Base-by-base conservation (phyloP, 306 rosid species). In the Vigna radiata region DNA sequence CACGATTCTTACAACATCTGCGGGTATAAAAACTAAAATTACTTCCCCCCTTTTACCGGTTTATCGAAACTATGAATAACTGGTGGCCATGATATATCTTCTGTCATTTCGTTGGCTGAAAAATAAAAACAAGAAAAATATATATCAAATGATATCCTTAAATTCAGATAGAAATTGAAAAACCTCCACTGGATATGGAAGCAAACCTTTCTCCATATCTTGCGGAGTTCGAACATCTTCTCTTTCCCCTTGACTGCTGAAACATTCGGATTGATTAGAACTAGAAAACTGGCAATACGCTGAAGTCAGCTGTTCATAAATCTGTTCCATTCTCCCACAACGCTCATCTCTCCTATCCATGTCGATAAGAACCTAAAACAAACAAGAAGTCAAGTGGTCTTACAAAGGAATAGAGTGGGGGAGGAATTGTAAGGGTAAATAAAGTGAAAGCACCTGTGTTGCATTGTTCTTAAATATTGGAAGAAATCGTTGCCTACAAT, bases 321-420 rank as follows among this genome's bases (percentile, higher is more conserved):
- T 73, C 77, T 91, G 90, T 68, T 87, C 91, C 90, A 85, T 70
- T 82, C 62, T 85, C 71, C 91, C 90, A 55, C 56, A 56, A 31
- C 77, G 86, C 53, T 91, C 88, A 75, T 95, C 99, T 87, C 82
- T 87, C 53, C 62, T 53, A 73, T 95, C 99, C 99, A 95, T 87
- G 72, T 92, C 96, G 36, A 91, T 91, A 12, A 95, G 87, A 74
- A 84, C 75, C 99, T 95, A 13, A 72, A 78, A 41, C 46, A 41
- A 41, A 69, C 49, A 69, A 60, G 52, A 18, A 17, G 18, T 39
- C 3, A 23, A 61, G 77, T 61, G 83, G 73, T 29, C 67, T 66
- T 69, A 61, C 12, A 56, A 33, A 44, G 62, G 55, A 70, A 31
- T 10, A 21, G 56, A 65, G 52, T 29, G 44, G 10, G 17, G 55